phyloP scores from a whole-genome alignment of 2,329 filamentous ascomycete species.

The Tothia fuscella region DNA sequence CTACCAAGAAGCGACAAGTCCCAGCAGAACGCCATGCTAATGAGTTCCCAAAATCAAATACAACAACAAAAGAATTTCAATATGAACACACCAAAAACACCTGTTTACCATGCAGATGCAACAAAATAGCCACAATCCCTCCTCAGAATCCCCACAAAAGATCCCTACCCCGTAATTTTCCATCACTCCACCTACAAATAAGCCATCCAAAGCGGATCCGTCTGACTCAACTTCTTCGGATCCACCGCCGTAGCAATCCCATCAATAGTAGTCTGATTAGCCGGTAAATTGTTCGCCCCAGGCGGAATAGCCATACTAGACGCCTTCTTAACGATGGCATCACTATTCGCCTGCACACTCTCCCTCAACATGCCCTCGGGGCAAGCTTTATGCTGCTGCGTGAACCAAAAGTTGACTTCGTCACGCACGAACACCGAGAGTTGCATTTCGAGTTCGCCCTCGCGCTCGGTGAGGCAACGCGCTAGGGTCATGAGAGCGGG shows the following conservation, averaged over 20 bases:
- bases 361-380: slow-evolving; percentile 62
- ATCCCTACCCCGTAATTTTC: too few species aligned
- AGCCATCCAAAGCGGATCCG: slow-evolving; percentile 94
- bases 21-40: too few species aligned
- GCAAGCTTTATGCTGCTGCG: slow-evolving; percentile 57
- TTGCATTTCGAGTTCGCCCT: slow-evolving; percentile 75
- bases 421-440: slow-evolving; percentile 91
- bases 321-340: slow-evolving; percentile 84
- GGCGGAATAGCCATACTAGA: slow-evolving; percentile 70
- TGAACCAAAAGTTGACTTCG: slow-evolving; percentile 97
- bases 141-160: neutral
- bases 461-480: slow-evolving; percentile 77
- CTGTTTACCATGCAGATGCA: too few species aligned
- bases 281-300: slow-evolving; percentile 64
- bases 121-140: too few species aligned
- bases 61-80: too few species aligned
- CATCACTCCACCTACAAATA: slow-evolving; percentile 55
- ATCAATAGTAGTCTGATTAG: slow-evolving; percentile 95
- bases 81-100: too few species aligned
- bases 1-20: too few species aligned
- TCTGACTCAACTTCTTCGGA: slow-evolving; percentile 75
- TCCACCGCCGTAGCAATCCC: slow-evolving; percentile 86
- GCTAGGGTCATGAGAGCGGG: slow-evolving; percentile 93
- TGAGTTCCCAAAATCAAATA: too few species aligned
- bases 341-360: slow-evolving; percentile 73